Percentiles rank a stretch among this genome's conserved stretches.
These are phyloP conservation scores for Malassezia sp. DNA, from an alignment of 1,284 basidiomycete species.

Conservation along the genomic window DNA sequence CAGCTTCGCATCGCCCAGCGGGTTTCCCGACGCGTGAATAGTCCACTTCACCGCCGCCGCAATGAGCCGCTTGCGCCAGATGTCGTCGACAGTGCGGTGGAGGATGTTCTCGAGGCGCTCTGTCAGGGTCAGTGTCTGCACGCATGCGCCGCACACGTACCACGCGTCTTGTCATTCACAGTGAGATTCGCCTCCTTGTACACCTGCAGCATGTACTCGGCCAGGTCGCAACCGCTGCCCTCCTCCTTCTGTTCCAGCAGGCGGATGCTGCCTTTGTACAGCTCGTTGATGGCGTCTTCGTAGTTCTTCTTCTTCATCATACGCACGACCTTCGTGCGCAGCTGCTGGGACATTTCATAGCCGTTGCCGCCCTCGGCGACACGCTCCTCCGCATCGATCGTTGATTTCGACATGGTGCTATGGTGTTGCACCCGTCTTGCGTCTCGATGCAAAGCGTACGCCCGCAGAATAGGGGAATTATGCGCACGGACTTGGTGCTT, in stretches of 20 bases:
- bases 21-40: constrained; percentile 16
- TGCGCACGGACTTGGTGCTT: too few relatives aligned
- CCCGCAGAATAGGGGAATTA: too few relatives aligned
- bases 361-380: too few relatives aligned
- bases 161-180: constrained; percentile 21
- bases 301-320: constrained; percentile 43
- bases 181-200: constrained; percentile 24
- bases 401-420: too few relatives aligned
- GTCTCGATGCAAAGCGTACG: too few relatives aligned
- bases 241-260: constrained; percentile 37
- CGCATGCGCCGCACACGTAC: too few relatives aligned
- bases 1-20: constrained; percentile 32
- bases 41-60: constrained; percentile 42
- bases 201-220: constrained; percentile 41
- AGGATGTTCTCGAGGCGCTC: constrained; percentile 28
- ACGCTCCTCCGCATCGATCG: too few relatives aligned
- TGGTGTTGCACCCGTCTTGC: too few relatives aligned
- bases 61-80: constrained; percentile 42
- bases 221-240: constrained; percentile 42
- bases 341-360: constrained; percentile 45
- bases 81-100: constrained; percentile 25
- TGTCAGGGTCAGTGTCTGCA: constrained; percentile 11
- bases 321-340: constrained; percentile 43
- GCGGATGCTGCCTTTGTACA: constrained; percentile 29
- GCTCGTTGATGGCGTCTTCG: constrained; percentile 31